phyloP scores from a whole-genome alignment of 2,329 filamentous ascomycete species.

The Calonectria pseudoturangicola region DNA sequence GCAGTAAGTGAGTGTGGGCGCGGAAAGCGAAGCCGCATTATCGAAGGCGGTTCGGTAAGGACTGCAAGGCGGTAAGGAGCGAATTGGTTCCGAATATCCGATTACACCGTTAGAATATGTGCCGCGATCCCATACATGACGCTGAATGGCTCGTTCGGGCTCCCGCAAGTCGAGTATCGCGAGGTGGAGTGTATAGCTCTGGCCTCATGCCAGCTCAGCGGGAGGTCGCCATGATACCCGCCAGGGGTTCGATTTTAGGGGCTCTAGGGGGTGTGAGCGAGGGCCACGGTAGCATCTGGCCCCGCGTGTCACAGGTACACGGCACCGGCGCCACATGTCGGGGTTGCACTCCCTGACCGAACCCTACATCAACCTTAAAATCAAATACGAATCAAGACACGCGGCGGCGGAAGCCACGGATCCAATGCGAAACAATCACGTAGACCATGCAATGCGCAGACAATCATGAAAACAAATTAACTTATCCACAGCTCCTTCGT shows the following conservation, averaged over 20 bases:
- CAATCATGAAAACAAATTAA: slow-evolving; percentile 23
- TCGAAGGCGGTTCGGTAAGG: slow-evolving; percentile 38
- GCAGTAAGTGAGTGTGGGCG: slow-evolving; percentile 33
- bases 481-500: slow-evolving; percentile 2
- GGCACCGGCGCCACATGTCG: no score
- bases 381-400: slow-evolving; percentile 8
- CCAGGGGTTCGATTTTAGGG: slow-evolving; percentile 29
- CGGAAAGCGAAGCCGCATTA: slow-evolving; percentile 51
- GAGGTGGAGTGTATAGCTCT: slow-evolving; percentile 22
- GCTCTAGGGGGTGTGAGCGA: slow-evolving; percentile 7
- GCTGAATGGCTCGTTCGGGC: slow-evolving; percentile 24
- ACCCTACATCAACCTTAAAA: background rate
- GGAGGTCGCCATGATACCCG: slow-evolving; percentile 32
- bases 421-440: background rate
- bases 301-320: no score
- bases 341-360: background rate
- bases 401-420: background rate
- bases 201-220: slow-evolving; percentile 29
- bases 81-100: background rate
- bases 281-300: no score
- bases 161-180: background rate
- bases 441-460: background rate
- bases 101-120: slow-evolving; percentile 19
- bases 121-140: slow-evolving; percentile 26
- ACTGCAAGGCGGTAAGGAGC: background rate